Evolutionary conservation across 179 eudicot genomes (phyloP).

Genomic region (Patellifolia procumbens): DNA sequence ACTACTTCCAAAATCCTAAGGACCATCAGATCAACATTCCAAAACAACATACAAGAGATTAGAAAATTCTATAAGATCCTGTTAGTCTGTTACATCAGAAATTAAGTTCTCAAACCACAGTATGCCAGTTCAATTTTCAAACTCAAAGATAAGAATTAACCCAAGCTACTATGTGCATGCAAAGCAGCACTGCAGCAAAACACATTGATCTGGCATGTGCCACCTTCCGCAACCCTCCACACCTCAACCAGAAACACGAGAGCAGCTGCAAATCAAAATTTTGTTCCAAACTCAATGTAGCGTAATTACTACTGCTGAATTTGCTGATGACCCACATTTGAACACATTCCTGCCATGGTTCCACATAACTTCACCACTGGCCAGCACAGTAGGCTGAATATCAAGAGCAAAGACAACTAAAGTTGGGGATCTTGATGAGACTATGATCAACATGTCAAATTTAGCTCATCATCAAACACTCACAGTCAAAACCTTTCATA

Average conservation of each 20-base stretch:
- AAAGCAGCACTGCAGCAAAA: background rate
- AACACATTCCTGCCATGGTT: background rate
- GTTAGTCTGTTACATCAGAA: background rate
- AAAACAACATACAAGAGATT: background rate
- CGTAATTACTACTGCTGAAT: background rate
- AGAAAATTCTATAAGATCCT: background rate
- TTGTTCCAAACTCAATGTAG: background rate
- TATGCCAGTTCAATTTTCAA: background rate
- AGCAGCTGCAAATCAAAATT: background rate
- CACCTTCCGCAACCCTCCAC: background rate
- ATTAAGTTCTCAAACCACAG: background rate
- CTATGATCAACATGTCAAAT: background rate
- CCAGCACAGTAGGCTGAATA: background rate
- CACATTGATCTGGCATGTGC: background rate
- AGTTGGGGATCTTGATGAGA: background rate
- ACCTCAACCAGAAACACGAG: background rate
- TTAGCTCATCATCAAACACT: background rate
- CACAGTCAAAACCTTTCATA: background rate
- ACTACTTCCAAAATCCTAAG: constrained; percentile 1
- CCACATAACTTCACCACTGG: background rate
- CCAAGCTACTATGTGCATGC: background rate
- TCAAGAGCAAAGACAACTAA: background rate
- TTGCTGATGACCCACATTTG: background rate
- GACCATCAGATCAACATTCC: constrained; percentile 12
- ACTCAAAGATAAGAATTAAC: background rate